phyloP scores from a whole-genome alignment of 768 basidiomycete genomes.

The Crepidotus variabilis region DNA sequence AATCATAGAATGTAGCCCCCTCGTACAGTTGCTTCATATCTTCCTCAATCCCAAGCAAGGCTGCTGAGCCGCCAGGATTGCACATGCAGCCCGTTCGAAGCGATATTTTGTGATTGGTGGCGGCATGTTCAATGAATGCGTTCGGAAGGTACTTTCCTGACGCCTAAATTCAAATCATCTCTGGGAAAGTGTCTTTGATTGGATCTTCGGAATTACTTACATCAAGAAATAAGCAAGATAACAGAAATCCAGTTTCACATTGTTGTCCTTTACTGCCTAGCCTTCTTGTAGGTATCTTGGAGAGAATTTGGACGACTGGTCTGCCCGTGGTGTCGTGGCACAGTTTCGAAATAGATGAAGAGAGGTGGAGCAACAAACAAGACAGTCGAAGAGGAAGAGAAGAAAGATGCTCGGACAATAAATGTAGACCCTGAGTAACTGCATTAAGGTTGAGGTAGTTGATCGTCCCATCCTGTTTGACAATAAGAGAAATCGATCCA shows the following conservation, averaged over 20 bases:
- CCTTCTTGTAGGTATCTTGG: slow-evolving; percentile 50
- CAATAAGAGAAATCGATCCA: slow-evolving; percentile 1
- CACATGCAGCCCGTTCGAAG: slow-evolving; percentile 86
- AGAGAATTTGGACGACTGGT: slow-evolving; percentile 71
- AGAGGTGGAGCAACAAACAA: slow-evolving; percentile 60
- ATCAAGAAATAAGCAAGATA: slow-evolving; percentile 59
- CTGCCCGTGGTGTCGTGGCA: slow-evolving; percentile 57
- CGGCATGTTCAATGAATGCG: slow-evolving; percentile 70
- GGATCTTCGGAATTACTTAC: slow-evolving; percentile 35
- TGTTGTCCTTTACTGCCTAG: slow-evolving; percentile 59
- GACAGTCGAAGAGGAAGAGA: slow-evolving; percentile 78
- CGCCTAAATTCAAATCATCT: slow-evolving; percentile 45
- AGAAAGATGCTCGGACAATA: slow-evolving; percentile 74
- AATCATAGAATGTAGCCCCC: slow-evolving; percentile 58
- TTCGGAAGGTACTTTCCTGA: slow-evolving; percentile 65
- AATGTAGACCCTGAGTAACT: slow-evolving; percentile 74
- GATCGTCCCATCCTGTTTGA: slow-evolving; percentile 72
- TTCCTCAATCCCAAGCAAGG: slow-evolving; percentile 63
- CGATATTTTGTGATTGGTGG: slow-evolving; percentile 61
- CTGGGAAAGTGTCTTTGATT: slow-evolving; percentile 6
- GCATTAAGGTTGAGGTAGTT: slow-evolving; percentile 77
- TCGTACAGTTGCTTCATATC: slow-evolving; percentile 60
- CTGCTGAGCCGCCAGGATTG: slow-evolving; percentile 79
- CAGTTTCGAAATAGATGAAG: slow-evolving; percentile 48
- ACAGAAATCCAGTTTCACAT: slow-evolving; percentile 59